Percentiles rank a stretch among this genome's conserved stretches.
These are phyloP conservation scores for Pseudopyricularia cyperi DNA, from an alignment of 2,329 filamentous ascomycete species.

Conservation along the genomic window DNA sequence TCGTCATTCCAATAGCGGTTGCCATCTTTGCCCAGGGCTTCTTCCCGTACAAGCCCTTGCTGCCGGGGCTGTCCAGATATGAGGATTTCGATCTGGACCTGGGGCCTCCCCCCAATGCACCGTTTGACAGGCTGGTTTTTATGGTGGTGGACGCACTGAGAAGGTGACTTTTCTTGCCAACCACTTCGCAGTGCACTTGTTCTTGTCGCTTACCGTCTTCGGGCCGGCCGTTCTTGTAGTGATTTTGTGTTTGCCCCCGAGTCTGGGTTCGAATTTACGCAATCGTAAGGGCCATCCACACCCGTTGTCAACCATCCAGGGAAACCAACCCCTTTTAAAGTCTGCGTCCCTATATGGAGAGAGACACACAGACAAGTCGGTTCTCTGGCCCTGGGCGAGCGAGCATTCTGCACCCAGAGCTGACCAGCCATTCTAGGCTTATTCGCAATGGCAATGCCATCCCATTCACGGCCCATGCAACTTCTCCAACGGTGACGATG, in stretches of 20 bases:
- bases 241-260: conserved; percentile 80
- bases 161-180: conserved; percentile 40
- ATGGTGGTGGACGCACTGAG: conserved; percentile 96
- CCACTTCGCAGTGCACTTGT: too few relatives aligned
- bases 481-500: conserved; percentile 98
- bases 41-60: conserved; percentile 93
- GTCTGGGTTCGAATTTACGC: conserved; percentile 79
- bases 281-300: conserved; percentile 46
- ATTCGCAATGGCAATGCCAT: conserved; percentile 74
- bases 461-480: conserved; percentile 89
- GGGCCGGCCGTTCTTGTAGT: conserved; percentile 29
- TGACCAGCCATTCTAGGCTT: conserved; percentile 37
- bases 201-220: conserved; percentile 5
- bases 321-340: background rate
- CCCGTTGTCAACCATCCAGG: background rate
- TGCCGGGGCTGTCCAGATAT: conserved; percentile 70
- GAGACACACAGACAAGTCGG: background rate
- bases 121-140: conserved; percentile 84
- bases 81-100: conserved; percentile 37
- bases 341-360: background rate
- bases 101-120: conserved; percentile 45
- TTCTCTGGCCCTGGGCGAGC: background rate
- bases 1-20: conserved; percentile 64
- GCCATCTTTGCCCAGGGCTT: conserved; percentile 77
- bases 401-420: background rate